Percentiles rank a stretch among this genome's conserved stretches.
phyloP scores from a whole-genome alignment of 805 yeast genomes.

The Barnettozyma botsteinii region DNA sequence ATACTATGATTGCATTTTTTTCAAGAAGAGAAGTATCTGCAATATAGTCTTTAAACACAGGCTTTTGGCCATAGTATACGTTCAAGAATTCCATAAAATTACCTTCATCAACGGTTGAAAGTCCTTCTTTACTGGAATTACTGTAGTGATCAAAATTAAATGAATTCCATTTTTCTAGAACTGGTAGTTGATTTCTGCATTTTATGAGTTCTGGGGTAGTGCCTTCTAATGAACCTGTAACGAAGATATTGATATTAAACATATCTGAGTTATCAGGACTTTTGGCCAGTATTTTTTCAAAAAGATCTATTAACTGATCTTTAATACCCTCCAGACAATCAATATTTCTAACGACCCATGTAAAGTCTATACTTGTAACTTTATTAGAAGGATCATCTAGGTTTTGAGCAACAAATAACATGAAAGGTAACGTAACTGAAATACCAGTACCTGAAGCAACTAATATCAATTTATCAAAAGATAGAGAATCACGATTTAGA shows the following conservation, averaged over 20 bases:
- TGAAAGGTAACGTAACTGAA: slow-evolving; percentile 43
- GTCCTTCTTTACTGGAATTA: not conserved
- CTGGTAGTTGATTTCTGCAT: not conserved
- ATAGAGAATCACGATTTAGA: slow-evolving; percentile 35
- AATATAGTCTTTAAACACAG: slow-evolving; percentile 10
- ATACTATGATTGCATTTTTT: slow-evolving; percentile 38
- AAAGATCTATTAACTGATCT: slow-evolving; percentile 27
- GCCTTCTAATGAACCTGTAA: slow-evolving; percentile 23
- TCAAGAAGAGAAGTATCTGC: slow-evolving; percentile 2
- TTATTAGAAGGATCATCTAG: slow-evolving; percentile 10
- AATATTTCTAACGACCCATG: slow-evolving; percentile 37
- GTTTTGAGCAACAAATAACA: slow-evolving; percentile 21
- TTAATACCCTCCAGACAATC: slow-evolving; percentile 37
- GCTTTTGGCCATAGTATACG: slow-evolving; percentile 14
- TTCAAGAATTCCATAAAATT: not conserved
- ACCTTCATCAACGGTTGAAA: not conserved
- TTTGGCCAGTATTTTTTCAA: not conserved
- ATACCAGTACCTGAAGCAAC: slow-evolving; percentile 49
- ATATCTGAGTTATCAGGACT: not conserved
- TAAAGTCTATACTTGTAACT: slow-evolving; percentile 31
- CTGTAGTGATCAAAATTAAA: not conserved
- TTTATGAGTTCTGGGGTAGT: not conserved
- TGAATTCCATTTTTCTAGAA: not conserved
- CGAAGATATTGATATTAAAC: slow-evolving; percentile 23
- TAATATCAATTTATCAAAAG: slow-evolving; percentile 40